Conservation (phyloP, 345 rosid genomes). For the Gossypium sturtianum region DNA sequence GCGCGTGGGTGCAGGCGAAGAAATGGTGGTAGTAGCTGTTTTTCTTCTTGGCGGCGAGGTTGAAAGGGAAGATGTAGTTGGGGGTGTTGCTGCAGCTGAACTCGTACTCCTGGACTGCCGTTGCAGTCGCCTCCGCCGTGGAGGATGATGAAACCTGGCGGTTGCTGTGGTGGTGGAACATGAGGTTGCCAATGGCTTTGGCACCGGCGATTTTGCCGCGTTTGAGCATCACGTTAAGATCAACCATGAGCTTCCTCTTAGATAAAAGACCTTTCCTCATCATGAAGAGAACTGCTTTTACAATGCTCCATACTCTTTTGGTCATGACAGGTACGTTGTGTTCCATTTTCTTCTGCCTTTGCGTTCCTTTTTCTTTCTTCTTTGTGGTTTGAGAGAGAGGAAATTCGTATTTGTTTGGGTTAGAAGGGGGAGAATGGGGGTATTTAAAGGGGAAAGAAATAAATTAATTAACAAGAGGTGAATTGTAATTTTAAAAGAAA, state of each 20-base stretch:
- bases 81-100: conserved; percentile 97
- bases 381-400: not conserved
- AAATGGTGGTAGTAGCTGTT: conserved; percentile 30
- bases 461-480: not conserved
- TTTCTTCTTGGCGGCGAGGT: conserved; percentile 32
- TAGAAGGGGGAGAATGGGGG: conserved; percentile 19
- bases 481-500: no score
- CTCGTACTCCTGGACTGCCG: conserved; percentile 50
- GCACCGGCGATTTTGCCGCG: conserved; percentile 66
- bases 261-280: conserved; percentile 49
- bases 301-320: conserved; percentile 55
- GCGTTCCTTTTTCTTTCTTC: not conserved
- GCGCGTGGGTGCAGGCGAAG: conserved; percentile 58
- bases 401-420: conserved; percentile 18
- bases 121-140: not conserved
- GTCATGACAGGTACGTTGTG: conserved; percentile 41
- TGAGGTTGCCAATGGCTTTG: conserved; percentile 54
- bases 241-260: conserved; percentile 56
- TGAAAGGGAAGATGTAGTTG: conserved; percentile 42
- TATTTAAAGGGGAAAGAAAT: conserved; percentile 32
- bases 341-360: conserved; percentile 19
- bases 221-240: conserved; percentile 67
- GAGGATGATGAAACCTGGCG: conserved; percentile 8
- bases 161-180: conserved; percentile 41
- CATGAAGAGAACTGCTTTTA: conserved; percentile 65